These are phyloP conservation scores for Colletotrichum sp. DNA, from an alignment of 2,329 filamentous ascomycete species.

Conservation along the genomic window DNA sequence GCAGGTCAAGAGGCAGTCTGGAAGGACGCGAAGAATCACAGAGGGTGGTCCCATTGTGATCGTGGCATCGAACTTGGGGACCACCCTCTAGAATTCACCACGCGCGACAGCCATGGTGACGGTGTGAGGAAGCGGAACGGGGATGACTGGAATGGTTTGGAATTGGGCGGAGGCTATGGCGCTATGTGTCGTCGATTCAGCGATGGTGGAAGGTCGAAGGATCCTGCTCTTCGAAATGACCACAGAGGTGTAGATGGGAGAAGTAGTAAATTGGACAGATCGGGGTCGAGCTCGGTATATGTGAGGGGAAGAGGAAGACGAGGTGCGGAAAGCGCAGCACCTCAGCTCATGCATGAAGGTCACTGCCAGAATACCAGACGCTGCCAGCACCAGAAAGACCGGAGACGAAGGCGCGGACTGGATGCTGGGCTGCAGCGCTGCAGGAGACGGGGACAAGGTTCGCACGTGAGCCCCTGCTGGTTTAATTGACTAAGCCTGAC, in stretches of 20 bases:
- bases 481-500: background rate
- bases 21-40: conserved; percentile 41
- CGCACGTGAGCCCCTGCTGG: conserved; percentile 18
- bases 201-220: background rate
- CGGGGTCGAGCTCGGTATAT: conserved; percentile 4
- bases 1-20: conserved; percentile 21
- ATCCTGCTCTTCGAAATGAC: background rate
- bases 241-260: background rate
- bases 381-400: background rate
- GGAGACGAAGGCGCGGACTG: background rate
- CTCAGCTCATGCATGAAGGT: background rate
- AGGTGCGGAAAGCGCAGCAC: background rate
- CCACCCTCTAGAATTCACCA: conserved; percentile 62
- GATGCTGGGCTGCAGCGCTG: background rate
- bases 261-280: background rate
- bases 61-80: conserved; percentile 42
- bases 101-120: conserved; percentile 32
- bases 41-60: conserved; percentile 64
- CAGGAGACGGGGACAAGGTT: conserved; percentile 4
- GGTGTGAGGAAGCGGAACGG: background rate
- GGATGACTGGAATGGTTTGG: background rate
- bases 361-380: background rate
- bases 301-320: conserved; percentile 2
- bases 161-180: background rate
- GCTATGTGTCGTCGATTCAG: background rate